Percentiles rank a stretch among this genome's conserved stretches.
Conservation (phyloP, 345 rosid species). For the Diplotaxis tenuifolia region DNA sequence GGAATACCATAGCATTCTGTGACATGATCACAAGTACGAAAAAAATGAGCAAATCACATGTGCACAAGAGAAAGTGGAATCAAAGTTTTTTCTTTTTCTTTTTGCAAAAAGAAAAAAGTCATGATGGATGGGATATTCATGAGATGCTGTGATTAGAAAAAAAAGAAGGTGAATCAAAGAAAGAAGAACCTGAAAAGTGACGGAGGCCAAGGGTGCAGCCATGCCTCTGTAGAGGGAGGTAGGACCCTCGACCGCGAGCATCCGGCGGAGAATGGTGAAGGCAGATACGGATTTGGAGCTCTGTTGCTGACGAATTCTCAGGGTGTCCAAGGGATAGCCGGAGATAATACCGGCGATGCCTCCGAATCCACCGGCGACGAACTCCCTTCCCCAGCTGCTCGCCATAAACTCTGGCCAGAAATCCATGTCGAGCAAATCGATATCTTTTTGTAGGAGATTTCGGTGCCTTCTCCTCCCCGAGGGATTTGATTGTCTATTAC, state of each 20-base stretch:
- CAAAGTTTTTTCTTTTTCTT: not conserved
- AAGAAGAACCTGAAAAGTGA: slow-evolving; percentile 74
- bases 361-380: slow-evolving; percentile 92
- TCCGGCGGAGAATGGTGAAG: slow-evolving; percentile 52
- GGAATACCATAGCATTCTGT: slow-evolving; percentile 96
- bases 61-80: not conserved
- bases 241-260: slow-evolving; percentile 64
- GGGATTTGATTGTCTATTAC: not conserved
- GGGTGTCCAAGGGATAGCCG: slow-evolving; percentile 88
- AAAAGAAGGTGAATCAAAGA: not conserved
- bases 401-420: slow-evolving; percentile 96
- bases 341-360: slow-evolving; percentile 91
- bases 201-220: slow-evolving; percentile 91
- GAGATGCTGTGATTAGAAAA: not conserved
- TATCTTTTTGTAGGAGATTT: not conserved
- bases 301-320: slow-evolving; percentile 78
- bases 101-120: not conserved
- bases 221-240: slow-evolving; percentile 81
- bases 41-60: not conserved
- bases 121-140: slow-evolving; percentile 1
- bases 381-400: slow-evolving; percentile 74
- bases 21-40: not conserved
- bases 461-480: not conserved
- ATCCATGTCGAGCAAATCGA: slow-evolving; percentile 49
- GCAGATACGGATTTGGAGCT: slow-evolving; percentile 73